Evolutionary conservation across 2,329 filamentous ascomycete genomes (phyloP).

Genomic region (Monilinia laxa): DNA sequence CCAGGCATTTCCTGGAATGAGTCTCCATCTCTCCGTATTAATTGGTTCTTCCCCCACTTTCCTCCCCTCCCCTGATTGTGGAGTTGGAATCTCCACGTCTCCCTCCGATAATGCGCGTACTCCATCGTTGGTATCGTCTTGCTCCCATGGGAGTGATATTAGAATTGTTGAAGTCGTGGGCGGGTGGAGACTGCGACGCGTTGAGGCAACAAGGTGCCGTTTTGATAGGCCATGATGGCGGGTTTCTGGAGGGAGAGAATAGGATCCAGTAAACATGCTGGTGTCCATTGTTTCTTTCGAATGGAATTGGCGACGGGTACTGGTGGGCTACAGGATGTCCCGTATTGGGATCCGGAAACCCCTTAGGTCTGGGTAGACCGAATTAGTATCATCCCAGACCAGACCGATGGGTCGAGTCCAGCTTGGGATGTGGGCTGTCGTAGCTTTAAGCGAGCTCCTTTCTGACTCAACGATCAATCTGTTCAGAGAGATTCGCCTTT

Average conservation of each 20-base stretch:
- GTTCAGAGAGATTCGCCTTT: background rate
- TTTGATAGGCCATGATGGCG: background rate
- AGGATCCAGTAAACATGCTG: too few species aligned
- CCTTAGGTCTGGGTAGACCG: constrained; percentile 42
- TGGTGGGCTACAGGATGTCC: too few species aligned
- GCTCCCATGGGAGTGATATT: too few species aligned
- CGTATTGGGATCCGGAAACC: constrained; percentile 38
- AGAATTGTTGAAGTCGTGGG: too few species aligned
- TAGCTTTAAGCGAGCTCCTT: background rate
- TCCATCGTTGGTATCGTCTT: too few species aligned
- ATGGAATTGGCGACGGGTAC: too few species aligned
- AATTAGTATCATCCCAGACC: constrained; percentile 40
- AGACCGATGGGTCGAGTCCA: constrained; percentile 31
- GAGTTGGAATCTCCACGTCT: too few species aligned
- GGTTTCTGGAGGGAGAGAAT: background rate
- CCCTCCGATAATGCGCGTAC: background rate
- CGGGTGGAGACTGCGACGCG: too few species aligned
- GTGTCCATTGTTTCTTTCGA: too few species aligned
- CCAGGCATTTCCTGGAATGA: background rate
- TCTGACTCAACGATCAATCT: too few species aligned
- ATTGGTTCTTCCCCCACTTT: background rate
- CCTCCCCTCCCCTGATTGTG: too few species aligned
- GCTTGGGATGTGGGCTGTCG: too few species aligned
- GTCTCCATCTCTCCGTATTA: background rate
- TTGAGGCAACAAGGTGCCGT: background rate